Conservation (phyloP, 2,329 filamentous ascomycete genomes). For the Juglanconis oblonga region DNA sequence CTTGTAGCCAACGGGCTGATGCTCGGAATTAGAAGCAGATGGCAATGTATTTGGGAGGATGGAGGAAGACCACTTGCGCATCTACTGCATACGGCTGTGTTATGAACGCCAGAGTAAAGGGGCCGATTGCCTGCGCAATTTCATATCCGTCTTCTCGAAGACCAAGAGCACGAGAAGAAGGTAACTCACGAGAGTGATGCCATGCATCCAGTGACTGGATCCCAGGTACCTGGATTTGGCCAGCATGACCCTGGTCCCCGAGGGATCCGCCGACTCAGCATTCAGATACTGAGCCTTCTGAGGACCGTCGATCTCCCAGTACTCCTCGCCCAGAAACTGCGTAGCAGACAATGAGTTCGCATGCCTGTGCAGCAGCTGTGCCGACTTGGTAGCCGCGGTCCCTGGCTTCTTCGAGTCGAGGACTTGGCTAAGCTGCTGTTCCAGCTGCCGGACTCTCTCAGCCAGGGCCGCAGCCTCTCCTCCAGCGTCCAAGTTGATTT, state of each 20-base stretch:
- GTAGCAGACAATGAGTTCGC: slow-evolving; percentile 40
- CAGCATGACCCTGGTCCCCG: slow-evolving; percentile 41
- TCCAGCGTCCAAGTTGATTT: slow-evolving; percentile 21
- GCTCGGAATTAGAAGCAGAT: too few species aligned
- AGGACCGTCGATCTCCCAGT: neutral
- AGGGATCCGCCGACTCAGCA: slow-evolving; percentile 11
- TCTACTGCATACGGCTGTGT: too few species aligned
- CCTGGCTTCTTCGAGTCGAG: slow-evolving; percentile 13
- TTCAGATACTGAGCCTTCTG: neutral
- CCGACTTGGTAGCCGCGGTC: slow-evolving; percentile 23
- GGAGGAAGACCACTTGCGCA: too few species aligned
- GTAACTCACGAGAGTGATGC: slow-evolving; percentile 39
- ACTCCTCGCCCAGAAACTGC: slow-evolving; percentile 31
- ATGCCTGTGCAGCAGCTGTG: slow-evolving; percentile 36
- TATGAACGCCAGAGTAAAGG: too few species aligned
- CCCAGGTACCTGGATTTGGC: slow-evolving; percentile 54
- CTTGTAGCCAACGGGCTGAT: too few species aligned
- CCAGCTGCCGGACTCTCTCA: slow-evolving; percentile 39
- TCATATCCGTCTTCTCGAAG: too few species aligned
- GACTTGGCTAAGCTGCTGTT: slow-evolving; percentile 36
- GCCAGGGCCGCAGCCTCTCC: slow-evolving; percentile 36
- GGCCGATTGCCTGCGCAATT: too few species aligned
- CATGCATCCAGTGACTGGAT: slow-evolving; percentile 56
- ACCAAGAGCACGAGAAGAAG: neutral
- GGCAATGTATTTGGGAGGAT: too few species aligned